These are phyloP conservation scores for Cercophora newfieldiana DNA, from an alignment of 495 filamentous ascomycete genomes.

Conservation along the genomic window DNA sequence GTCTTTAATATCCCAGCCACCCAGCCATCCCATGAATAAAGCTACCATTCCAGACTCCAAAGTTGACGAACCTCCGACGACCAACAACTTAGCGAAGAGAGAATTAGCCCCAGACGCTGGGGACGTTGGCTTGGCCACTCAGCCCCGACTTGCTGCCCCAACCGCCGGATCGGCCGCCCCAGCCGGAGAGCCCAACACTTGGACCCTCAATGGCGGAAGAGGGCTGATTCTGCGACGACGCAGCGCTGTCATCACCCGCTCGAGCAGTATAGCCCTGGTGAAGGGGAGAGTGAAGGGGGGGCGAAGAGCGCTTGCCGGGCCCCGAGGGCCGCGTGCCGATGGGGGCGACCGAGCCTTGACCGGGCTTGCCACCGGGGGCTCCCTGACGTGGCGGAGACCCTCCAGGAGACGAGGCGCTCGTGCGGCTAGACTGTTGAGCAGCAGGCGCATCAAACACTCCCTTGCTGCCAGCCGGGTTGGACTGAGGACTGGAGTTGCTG, in stretches of 20 bases:
- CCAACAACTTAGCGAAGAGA: constrained; percentile 36
- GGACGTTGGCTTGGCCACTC: constrained; percentile 73
- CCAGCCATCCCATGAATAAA: constrained; percentile 7
- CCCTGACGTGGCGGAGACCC: constrained; percentile 78
- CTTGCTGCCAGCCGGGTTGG: constrained; percentile 68
- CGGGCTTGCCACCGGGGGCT: constrained; percentile 51
- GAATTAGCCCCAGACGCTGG: constrained; percentile 81
- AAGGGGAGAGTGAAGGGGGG: constrained; percentile 85
- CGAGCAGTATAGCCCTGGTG: constrained; percentile 70
- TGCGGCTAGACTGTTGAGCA: constrained; percentile 76
- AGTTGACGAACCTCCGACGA: neutral
- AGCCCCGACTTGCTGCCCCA: constrained; percentile 73
- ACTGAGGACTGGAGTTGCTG: constrained; percentile 74
- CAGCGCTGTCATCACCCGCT: constrained; percentile 36
- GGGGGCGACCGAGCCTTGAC: constrained; percentile 68
- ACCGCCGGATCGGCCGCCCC: constrained; percentile 70
- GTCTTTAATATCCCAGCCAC: neutral
- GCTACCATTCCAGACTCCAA: constrained; percentile 5
- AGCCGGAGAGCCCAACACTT: constrained; percentile 54
- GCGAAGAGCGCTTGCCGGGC: constrained; percentile 83
- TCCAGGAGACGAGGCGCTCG: constrained; percentile 85
- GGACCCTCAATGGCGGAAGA: constrained; percentile 39
- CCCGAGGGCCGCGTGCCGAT: constrained; percentile 86
- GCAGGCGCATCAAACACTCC: constrained; percentile 63
- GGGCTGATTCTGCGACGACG: constrained; percentile 35